These are phyloP conservation scores for Vachellia collinsii DNA, from an alignment of 306 rosid genomes.

Conservation along the genomic window DNA sequence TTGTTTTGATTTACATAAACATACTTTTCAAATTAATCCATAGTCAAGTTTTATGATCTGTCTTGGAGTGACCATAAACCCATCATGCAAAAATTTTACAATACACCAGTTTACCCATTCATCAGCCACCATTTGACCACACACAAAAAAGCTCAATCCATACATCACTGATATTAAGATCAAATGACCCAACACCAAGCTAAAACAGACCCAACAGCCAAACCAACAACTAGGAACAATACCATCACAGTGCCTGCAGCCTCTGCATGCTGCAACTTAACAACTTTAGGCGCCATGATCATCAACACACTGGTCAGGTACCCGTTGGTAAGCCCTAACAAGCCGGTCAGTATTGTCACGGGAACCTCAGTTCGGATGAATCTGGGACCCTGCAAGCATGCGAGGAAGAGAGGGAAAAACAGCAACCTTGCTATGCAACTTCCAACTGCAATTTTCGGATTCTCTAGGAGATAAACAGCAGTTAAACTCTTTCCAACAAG, in stretches of 20 bases:
- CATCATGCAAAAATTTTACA: too few relatives aligned
- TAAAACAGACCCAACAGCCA: constrained; percentile 73
- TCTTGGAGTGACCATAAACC: too few relatives aligned
- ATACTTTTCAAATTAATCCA: too few relatives aligned
- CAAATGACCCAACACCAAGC: constrained; percentile 92
- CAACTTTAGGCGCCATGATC: constrained; percentile 81
- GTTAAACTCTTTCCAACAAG: constrained; percentile 84
- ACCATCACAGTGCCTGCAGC: constrained; percentile 80
- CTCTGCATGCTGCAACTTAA: constrained; percentile 76
- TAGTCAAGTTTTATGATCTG: too few relatives aligned
- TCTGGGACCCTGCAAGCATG: constrained; percentile 78
- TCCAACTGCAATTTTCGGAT: constrained; percentile 62
- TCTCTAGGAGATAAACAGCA: constrained; percentile 62
- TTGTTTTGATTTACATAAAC: too few relatives aligned
- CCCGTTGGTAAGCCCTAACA: constrained; percentile 88
- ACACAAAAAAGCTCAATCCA: not conserved
- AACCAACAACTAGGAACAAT: constrained; percentile 70
- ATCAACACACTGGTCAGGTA: constrained; percentile 80
- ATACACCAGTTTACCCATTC: too few relatives aligned
- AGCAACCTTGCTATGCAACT: constrained; percentile 62
- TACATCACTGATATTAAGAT: constrained; percentile 32
- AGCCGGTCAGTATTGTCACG: constrained; percentile 61
- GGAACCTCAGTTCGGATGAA: constrained; percentile 84
- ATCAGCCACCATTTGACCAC: not conserved
- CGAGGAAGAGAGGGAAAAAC: constrained; percentile 84